Conservation (phyloP, 192 early-diverging fungal species). For the Coemansia biformis region DNA sequence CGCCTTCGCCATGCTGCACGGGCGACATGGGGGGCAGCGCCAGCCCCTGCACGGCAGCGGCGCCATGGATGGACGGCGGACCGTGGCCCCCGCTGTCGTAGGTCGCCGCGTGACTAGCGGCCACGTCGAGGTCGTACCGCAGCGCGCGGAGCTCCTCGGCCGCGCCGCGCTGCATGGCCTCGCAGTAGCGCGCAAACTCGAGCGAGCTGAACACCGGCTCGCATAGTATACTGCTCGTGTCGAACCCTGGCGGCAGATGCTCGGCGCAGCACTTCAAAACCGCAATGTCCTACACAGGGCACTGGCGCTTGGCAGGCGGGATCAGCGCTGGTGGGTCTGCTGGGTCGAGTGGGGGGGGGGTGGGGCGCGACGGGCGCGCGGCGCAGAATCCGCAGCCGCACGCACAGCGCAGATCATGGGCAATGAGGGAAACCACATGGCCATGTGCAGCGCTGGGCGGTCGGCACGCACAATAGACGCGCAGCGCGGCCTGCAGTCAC, state of each 20-base stretch:
- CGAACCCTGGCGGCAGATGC: conserved; percentile 17
- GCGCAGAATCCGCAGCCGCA: not conserved
- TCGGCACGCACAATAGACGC: too few relatives aligned
- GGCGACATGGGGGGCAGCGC: not conserved
- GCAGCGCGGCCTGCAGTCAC: too few relatives aligned
- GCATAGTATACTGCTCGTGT: conserved; percentile 18
- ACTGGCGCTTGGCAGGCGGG: too few relatives aligned
- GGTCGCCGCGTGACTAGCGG: conserved; percentile 3
- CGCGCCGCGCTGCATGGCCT: conserved; percentile 29
- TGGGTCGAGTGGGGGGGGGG: too few relatives aligned
- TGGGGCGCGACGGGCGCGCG: too few relatives aligned
- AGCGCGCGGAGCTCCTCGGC: conserved; percentile 33
- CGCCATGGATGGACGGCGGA: not conserved
- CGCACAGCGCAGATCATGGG: too few relatives aligned
- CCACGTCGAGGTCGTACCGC: conserved; percentile 28
- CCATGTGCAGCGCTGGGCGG: too few relatives aligned
- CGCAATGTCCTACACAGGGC: conserved; percentile 45
- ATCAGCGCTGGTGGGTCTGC: too few relatives aligned
- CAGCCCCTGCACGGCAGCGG: not conserved
- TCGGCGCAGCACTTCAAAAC: conserved; percentile 35
- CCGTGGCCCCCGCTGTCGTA: conserved; percentile 5
- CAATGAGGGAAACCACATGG: too few relatives aligned
- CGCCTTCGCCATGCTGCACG: not conserved
- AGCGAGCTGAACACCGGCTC: conserved; percentile 37
- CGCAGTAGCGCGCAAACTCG: conserved; percentile 35